Base-by-base conservation (phyloP, 1,284 basidiomycete genomes). In the Irpex sp. region DNA sequence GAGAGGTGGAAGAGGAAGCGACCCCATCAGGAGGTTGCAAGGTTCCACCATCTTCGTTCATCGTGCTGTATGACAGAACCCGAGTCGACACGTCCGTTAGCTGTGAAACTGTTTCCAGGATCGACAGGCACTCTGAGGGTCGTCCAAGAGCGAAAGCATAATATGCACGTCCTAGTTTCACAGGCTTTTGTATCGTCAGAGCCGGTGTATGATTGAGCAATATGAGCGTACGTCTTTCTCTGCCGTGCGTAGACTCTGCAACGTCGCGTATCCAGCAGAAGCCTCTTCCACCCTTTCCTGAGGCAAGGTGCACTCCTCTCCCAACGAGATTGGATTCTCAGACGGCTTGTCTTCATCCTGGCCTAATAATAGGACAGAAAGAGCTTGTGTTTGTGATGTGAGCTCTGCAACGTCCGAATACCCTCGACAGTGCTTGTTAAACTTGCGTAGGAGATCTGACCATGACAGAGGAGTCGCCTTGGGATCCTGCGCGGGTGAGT, bases 371-470 rank as follows among this genome's bases (percentile, higher is more conserved):
- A 89, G 77, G 19, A 89, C 68, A 1, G 84, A 83, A n/a, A 93
- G 76, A 1, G 80, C 79, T 37, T 87, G 87, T 0, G 85, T 90
- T 67, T 89, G 85, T 0, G 80, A 83, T 4, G 88, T 89, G 61
- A 91, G 77, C 68, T 89, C 84, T 1, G 85, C 80, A n/a, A 89
- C 76, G 64, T 89, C 86, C 62, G 72, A 68, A 66, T 79, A 84
- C 0, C 86, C 85, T 21, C 72, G 79, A 62, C 89, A 91, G 70
- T 96, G 94, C 70, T 95, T 96, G 70, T 90, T 89, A 81, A 94
- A 95, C 74, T 97, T 96, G 68, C 93, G 82, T 31, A 95, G 77
- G 15, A 95, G 82, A 69, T 94, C 91, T 2, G 83, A 80, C 94
- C 94, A 96, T 9, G 86, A 79, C 35, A 96, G 74, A 6, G 75